phyloP scores from a whole-genome alignment of 2,329 filamentous ascomycete genomes.

The Monilinia fructicola region DNA sequence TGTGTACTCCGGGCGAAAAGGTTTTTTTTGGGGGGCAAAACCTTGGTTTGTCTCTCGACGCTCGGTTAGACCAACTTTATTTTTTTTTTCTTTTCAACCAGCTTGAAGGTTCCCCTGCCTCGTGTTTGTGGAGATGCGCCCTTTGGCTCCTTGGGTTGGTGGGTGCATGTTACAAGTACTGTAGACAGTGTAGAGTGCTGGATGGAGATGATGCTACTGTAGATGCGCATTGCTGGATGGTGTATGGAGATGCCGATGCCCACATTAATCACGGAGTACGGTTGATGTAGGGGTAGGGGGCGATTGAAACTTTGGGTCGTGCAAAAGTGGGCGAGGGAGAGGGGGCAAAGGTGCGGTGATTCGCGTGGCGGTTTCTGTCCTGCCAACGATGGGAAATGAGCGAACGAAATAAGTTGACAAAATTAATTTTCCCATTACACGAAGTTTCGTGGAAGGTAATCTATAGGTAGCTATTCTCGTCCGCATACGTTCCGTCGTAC shows the following conservation, averaged over 20 bases:
- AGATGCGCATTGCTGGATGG: no score
- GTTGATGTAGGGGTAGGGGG: no score
- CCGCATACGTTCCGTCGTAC: conserved; percentile 1
- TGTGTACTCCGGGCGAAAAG: neutral
- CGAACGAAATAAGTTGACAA: neutral
- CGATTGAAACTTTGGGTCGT: neutral
- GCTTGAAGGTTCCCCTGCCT: neutral
- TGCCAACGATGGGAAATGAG: neutral
- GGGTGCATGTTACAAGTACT: neutral
- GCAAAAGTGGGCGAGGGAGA: no score
- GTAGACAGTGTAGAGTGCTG: no score
- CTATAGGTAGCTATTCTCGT: conserved; percentile 7
- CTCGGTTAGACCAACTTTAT: no score
- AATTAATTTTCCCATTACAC: conserved; percentile 12
- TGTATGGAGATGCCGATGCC: no score
- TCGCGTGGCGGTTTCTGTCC: neutral
- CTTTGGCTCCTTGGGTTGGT: neutral
- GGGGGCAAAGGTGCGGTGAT: no score
- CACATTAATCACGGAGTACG: no score
- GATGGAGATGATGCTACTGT: no score
- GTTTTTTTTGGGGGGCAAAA: no score
- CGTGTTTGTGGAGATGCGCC: neutral
- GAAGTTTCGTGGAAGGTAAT: conserved; percentile 1
- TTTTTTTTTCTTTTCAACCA: no score
- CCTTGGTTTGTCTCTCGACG: no score